Conservation (phyloP, 2,329 filamentous ascomycete species). For the Hymenoscyphus infarciens region DNA sequence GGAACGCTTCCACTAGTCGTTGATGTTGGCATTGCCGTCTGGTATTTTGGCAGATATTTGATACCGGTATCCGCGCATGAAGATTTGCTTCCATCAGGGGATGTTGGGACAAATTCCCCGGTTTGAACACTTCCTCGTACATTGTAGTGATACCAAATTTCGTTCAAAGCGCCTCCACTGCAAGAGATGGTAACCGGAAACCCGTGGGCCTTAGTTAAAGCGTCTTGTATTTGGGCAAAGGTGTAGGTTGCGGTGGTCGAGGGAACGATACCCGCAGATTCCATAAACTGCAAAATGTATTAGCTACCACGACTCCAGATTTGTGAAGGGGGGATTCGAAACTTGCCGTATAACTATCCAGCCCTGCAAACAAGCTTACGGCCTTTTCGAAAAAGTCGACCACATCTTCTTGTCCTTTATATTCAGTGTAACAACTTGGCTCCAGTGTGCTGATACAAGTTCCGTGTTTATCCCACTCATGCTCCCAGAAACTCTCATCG, state of each 20-base stretch:
- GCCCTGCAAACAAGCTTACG: conserved; percentile 57
- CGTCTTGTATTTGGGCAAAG: conserved; percentile 39
- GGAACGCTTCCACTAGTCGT: not conserved
- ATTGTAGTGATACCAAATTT: conserved; percentile 44
- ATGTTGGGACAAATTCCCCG: conserved; percentile 12
- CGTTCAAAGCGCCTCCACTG: conserved; percentile 42
- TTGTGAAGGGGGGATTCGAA: not conserved
- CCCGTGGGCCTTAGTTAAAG: conserved; percentile 44
- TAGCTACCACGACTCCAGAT: conserved; percentile 48
- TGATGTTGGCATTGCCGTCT: not conserved
- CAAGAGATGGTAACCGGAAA: conserved; percentile 45
- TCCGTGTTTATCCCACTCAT: conserved; percentile 74
- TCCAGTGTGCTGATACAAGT: conserved; percentile 68
- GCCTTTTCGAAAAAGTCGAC: conserved; percentile 65
- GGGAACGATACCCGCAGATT: conserved; percentile 51
- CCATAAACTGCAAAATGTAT: conserved; percentile 37
- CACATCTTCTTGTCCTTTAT: conserved; percentile 50
- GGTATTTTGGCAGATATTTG: not conserved
- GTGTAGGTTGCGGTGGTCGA: conserved; percentile 40
- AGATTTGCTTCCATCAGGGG: conserved; percentile 11
- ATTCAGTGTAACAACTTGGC: conserved; percentile 58
- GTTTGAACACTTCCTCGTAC: conserved; percentile 14
- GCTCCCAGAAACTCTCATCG: conserved; percentile 63
- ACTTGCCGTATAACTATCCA: conserved; percentile 16
- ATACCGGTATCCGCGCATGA: conserved; percentile 13